Base-by-base conservation (phyloP, 805 yeast species). In the Ogataea glucozyma region DNA sequence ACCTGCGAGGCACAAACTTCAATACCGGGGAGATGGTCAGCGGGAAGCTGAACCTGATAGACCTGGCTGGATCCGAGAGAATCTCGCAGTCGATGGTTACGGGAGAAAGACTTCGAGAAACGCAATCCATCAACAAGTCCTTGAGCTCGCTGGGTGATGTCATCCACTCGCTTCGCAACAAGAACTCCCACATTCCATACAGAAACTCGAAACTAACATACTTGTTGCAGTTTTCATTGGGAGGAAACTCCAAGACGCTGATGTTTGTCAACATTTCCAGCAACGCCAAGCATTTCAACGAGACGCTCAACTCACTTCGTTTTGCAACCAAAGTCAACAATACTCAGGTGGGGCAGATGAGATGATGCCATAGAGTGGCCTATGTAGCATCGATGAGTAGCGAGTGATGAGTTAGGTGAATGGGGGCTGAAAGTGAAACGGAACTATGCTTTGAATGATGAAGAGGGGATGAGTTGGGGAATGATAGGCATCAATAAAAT, bases 31-130 rank as follows among this genome's bases (percentile, higher is more conserved):
- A 76, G 21, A 46, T 49, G 1, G 62, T 75, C 1, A 54, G 65
- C 12, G 93, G 97, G 9, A 72, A 77, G 2, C 67, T 91, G 44
- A 90, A 91, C 57, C 67, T 91, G 41, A 81, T 93, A 37, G 99
- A 91, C 65, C 70, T 91, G 42, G 99, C 99, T 0, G 99, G 99
- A 2, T 88, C 96, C 0, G 99, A 91, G 66, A 71, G 98, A 44
- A 69, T 90, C 12, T 63, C 81, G 8, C 73, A 77, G 13, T 85
- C 96, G 0, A 85, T 82, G 55, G 95, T 80, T 0, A 75, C 77
- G 1, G 97, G 97, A 0, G 86, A 82, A 10, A 66, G 97, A 37
- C 67, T 91, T 20, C 77, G 78, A 50, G 99, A 91, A 62, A 90
- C 98, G 0, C 91, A 85, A 56, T 78, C 89, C 7, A 91, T 91